Evolutionary conservation across 805 yeast species (phyloP).

Genomic region (Candida endomychidarum): DNA sequence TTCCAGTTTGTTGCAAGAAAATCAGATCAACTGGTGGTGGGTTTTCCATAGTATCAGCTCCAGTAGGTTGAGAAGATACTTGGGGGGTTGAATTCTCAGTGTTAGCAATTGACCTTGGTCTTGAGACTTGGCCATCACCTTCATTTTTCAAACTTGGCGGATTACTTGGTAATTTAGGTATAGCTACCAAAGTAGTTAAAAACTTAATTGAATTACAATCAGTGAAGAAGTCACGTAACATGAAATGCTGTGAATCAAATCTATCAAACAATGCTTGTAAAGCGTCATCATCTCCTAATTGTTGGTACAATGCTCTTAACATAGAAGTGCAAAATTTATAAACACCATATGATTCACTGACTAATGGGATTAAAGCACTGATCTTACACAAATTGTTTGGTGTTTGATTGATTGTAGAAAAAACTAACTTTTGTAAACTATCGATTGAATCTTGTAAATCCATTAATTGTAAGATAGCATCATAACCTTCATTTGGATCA

Average conservation of each 20-base stretch:
- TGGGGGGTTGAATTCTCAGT: constrained; percentile 30
- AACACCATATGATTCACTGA: constrained; percentile 89
- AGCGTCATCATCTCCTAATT: constrained; percentile 73
- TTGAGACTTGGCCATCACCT: constrained; percentile 33
- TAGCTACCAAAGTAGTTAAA: constrained; percentile 74
- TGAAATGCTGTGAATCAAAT: constrained; percentile 69
- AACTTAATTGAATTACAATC: constrained; percentile 86
- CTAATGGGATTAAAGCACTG: constrained; percentile 84
- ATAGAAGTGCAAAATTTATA: constrained; percentile 85
- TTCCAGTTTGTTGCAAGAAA: constrained; percentile 56
- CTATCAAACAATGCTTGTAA: constrained; percentile 71
- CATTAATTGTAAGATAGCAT: constrained; percentile 82
- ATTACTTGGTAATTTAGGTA: constrained; percentile 62
- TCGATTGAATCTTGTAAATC: constrained; percentile 81
- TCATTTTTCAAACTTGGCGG: constrained; percentile 61
- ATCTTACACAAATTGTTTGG: constrained; percentile 72
- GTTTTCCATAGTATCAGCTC: constrained; percentile 23
- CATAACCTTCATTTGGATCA: constrained; percentile 95
- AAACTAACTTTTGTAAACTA: constrained; percentile 71
- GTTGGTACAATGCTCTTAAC: constrained; percentile 82
- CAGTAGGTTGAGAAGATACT: constrained; percentile 48
- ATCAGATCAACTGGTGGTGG: constrained; percentile 39
- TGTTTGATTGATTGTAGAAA: constrained; percentile 65
- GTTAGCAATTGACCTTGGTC: constrained; percentile 27
- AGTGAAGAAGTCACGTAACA: constrained; percentile 78